phyloP scores from a whole-genome alignment of 2,329 filamentous ascomycete species.

The Fusarium continuum region DNA sequence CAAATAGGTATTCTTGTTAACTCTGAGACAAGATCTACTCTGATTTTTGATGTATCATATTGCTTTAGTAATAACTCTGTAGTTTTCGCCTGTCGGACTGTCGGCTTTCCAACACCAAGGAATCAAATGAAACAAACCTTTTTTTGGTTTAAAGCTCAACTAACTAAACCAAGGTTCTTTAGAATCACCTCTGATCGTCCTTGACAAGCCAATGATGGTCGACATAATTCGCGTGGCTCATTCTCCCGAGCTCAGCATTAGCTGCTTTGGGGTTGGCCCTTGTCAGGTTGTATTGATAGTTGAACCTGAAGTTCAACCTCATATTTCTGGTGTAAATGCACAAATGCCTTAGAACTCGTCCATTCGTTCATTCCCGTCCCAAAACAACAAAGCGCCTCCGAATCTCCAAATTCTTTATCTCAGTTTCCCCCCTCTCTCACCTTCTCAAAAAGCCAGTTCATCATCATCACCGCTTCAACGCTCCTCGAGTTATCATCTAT shows the following conservation, averaged over 20 bases:
- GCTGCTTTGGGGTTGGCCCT: slow-evolving; percentile 40
- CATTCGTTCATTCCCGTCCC: slow-evolving; percentile 1
- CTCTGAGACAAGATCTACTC: no score
- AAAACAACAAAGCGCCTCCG: slow-evolving; percentile 31
- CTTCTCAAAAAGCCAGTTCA: neutral
- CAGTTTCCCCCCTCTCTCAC: slow-evolving; percentile 17
- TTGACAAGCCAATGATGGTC: slow-evolving; percentile 10
- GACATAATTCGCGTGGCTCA: slow-evolving; percentile 17
- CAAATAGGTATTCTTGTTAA: no score
- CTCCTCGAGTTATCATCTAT: neutral
- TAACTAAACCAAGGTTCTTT: neutral
- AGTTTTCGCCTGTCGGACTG: neutral
- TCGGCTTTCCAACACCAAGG: neutral
- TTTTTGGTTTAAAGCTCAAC: no score
- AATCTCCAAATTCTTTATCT: slow-evolving; percentile 29
- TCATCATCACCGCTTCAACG: neutral
- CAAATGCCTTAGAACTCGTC: slow-evolving; percentile 40
- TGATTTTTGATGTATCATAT: no score
- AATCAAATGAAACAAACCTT: no score
- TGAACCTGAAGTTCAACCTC: slow-evolving; percentile 40
- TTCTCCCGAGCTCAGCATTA: slow-evolving; percentile 21
- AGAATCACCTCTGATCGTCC: neutral
- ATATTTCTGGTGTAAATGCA: slow-evolving; percentile 47
- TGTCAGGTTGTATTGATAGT: slow-evolving; percentile 25
- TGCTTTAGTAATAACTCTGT: no score